Base-by-base conservation (phyloP, 495 filamentous ascomycete species). In the Lophiostoma macrostomum region DNA sequence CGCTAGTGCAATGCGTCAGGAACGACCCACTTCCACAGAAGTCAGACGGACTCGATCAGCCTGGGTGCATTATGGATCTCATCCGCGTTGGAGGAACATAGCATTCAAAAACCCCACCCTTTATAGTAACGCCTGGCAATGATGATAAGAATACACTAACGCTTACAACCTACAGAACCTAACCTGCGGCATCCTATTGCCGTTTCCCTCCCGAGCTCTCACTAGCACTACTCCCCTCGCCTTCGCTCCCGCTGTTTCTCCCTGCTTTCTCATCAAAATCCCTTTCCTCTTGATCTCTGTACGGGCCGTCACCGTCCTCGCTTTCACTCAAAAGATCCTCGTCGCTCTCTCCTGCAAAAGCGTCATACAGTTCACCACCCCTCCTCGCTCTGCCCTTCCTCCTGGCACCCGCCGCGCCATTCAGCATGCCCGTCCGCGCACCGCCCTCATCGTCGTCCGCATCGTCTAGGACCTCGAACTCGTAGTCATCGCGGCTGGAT, bases 401-500 rank as follows among this genome's bases (percentile, higher is more conserved):
- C 13, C 64, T 67, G 8, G 66, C 67, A 34, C 68, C 69, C 16
- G 69, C 64, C 19, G 30, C 58, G 10, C 44, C 61, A 42, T 47
- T 57, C 14, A 59, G 24, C 49, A 52, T 54, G 16, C 53, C 53
- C 20, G 64, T 63, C 25, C 46, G 35, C 31, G 39, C 57, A 14
- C 72, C 68, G 7, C 76, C 80, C 29, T 80, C 87, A 30, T 81
- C 76, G 12, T 80, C 81, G 58, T 96, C 93, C 7, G 89, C 84
- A 57, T 91, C 83, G 56, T 90, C 83, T 24, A 98, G 79, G 61
- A 95, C 81, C 67, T 96, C 91, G 57, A 98, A 98, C 58, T 96
- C 91, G 63, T 96, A 98, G 68, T 89, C 84, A 61, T 93, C 87
- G 32, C 87, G 81, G 22, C 80, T 73, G 65, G 85, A 87, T 42